Base-by-base conservation (phyloP, 208 protist species). In the Acanthamoeba royreba region DNA sequence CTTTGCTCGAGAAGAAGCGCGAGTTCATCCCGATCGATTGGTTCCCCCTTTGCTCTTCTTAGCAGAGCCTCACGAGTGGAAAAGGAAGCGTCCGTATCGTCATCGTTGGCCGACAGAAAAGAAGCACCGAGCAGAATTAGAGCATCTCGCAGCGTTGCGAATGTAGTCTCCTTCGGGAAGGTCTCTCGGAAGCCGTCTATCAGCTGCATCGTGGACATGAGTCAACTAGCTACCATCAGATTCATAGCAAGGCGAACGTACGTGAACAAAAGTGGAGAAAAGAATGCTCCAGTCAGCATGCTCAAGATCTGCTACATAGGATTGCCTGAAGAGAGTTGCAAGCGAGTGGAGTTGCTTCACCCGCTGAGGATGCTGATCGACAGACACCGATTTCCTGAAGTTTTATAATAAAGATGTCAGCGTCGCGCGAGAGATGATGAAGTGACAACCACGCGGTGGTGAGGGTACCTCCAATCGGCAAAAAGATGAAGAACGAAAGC, bases 401-500 rank as follows among this genome's bases (percentile, higher is more conserved):
- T 25, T 19, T 25, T 19, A 55, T 25, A 9, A 55, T 55, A 25
- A 19, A 9, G 13, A 55, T 19, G 49, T 55, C 49, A 55, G 49
- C 49, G 49, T 55, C 49, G 19, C 49, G 49, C 49, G 11, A 28
- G 19, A 66, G 22, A 28, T 35, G 55, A 25, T 35, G 11, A n/a
- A 66, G 55, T 5, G 5, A 66, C 19, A 5, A 7, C n/a, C n/a
- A n/a, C n/a, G n/a, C n/a, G 33, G 19, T 66, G 11, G 5, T 66
- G 83, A 63, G 25, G 19, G 52, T 35, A 90, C 38, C 85, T 11
- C 85, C 85, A 91, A 72, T 91, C 85, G 38, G 53, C 49, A 91
- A 91, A 72, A n/a, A 91, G 47, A 9, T 91, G 85, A 22, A 91
- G 55, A 4, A 91, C 85, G 43, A 91, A 91, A 19, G 45, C 53